Evolutionary conservation across 1,284 basidiomycete genomes (phyloP).

Genomic region (Caloboletus inedulis): DNA sequence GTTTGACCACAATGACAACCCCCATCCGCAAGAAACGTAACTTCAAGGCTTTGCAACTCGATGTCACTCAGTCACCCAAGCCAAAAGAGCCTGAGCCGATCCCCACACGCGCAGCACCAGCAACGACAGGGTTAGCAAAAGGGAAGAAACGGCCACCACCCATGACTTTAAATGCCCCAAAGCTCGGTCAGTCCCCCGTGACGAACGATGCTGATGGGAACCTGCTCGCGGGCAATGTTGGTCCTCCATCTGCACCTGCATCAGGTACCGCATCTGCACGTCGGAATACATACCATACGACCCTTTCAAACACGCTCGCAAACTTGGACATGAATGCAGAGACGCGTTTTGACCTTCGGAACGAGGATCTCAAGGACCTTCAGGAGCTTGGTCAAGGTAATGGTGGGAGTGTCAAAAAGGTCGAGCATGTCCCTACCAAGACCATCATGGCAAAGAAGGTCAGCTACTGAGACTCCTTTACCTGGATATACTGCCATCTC

Average conservation of each 20-base stretch:
- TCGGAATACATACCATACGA: slow-evolving; percentile 65
- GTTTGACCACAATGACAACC: slow-evolving; percentile 33
- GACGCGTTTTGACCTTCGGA: slow-evolving; percentile 72
- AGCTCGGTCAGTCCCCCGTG: slow-evolving; percentile 43
- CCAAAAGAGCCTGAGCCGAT: slow-evolving; percentile 39
- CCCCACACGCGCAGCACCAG: slow-evolving; percentile 38
- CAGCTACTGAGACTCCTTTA: slow-evolving; percentile 25
- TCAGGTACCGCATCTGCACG: slow-evolving; percentile 41
- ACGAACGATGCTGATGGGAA: slow-evolving; percentile 38
- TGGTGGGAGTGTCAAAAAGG: slow-evolving; percentile 94
- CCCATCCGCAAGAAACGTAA: slow-evolving; percentile 77
- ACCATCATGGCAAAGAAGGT: slow-evolving; percentile 96
- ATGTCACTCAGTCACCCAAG: slow-evolving; percentile 47
- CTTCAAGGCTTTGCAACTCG: slow-evolving; percentile 71
- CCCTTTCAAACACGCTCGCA: slow-evolving; percentile 71
- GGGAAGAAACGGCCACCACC: slow-evolving; percentile 63
- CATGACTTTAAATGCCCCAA: slow-evolving; percentile 50
- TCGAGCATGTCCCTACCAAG: slow-evolving; percentile 87
- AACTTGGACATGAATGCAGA: slow-evolving; percentile 73
- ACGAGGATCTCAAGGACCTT: slow-evolving; percentile 81
- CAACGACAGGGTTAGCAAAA: slow-evolving; percentile 32
- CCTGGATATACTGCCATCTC: not conserved
- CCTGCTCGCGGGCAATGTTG: slow-evolving; percentile 37
- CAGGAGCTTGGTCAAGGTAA: slow-evolving; percentile 95
- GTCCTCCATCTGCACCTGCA: slow-evolving; percentile 41